These are phyloP conservation scores for Colletotrichum theobromicola DNA, from an alignment of 2,329 filamentous ascomycete species.

Conservation along the genomic window DNA sequence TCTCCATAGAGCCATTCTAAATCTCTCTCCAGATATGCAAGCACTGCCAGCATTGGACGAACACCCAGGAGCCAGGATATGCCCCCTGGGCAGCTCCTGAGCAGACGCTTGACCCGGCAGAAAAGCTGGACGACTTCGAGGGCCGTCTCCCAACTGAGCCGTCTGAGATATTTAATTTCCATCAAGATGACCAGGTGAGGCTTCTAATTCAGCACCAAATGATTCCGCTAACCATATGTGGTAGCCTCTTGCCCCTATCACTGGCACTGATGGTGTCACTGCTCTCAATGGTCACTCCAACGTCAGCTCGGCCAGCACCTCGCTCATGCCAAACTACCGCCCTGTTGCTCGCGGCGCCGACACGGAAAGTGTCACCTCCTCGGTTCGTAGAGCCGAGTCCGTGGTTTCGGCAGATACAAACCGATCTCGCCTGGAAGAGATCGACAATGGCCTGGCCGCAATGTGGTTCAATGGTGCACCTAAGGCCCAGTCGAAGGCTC, in stretches of 20 bases:
- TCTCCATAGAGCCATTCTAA: neutral
- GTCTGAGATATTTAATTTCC: constrained; percentile 4
- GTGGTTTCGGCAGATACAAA: neutral
- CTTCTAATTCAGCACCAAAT: neutral
- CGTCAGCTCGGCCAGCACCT: neutral
- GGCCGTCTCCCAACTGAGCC: neutral
- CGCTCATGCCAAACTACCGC: neutral
- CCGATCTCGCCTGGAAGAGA: neutral
- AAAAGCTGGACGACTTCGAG: neutral
- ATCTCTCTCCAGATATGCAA: constrained; percentile 33
- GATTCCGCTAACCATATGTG: neutral
- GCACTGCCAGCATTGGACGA: constrained; percentile 39
- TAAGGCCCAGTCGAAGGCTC: neutral
- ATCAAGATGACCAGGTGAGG: neutral
- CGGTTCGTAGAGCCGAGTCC: neutral
- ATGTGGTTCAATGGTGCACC: neutral
- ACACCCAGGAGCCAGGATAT: constrained; percentile 36
- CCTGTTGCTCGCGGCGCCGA: neutral
- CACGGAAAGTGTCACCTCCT: neutral
- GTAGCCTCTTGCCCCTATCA: constrained; percentile 14
- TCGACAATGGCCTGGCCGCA: neutral
- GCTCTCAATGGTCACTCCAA: neutral
- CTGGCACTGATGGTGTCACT: neutral
- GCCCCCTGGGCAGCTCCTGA: constrained; percentile 10
- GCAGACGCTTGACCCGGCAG: neutral